Evolutionary conservation across 106 monocot genomes (phyloP).

Genomic region (Xerophyta viscosa): DNA sequence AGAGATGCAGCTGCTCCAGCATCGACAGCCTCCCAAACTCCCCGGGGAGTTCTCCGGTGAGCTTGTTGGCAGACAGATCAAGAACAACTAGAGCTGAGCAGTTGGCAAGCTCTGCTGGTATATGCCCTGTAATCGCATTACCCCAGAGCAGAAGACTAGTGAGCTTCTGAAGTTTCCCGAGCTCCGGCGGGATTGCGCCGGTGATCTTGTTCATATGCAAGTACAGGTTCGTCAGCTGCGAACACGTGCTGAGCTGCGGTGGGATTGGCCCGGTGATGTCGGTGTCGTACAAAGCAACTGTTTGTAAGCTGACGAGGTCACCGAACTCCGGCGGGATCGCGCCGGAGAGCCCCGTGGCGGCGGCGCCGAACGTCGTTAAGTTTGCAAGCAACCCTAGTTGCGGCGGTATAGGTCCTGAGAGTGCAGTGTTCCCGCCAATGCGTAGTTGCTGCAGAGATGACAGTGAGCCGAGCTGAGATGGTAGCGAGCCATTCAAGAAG

Average conservation of each 20-base stretch:
- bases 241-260: constrained; percentile 37
- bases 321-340: constrained; percentile 61
- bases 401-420: constrained; percentile 55
- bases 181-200: constrained; percentile 50
- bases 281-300: constrained; percentile 80
- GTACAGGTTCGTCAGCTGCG: constrained; percentile 72
- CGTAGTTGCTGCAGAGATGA: constrained; percentile 67
- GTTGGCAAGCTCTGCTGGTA: constrained; percentile 67
- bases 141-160: constrained; percentile 90
- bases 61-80: constrained; percentile 69
- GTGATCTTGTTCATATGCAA: constrained; percentile 81
- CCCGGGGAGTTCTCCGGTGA: constrained; percentile 56
- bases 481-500: constrained; percentile 56
- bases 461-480: constrained; percentile 45
- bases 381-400: constrained; percentile 67
- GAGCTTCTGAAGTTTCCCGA: constrained; percentile 78
- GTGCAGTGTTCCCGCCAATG: constrained; percentile 73
- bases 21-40: constrained; percentile 48
- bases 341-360: constrained; percentile 73
- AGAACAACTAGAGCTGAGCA: constrained; percentile 73
- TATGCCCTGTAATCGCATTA: constrained; percentile 49
- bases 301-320: constrained; percentile 63
- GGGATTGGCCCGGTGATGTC: constrained; percentile 68
- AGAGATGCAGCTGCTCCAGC: constrained; percentile 83
- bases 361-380: constrained; percentile 81